Percentiles rank a stretch among this genome's conserved stretches.
These are phyloP conservation scores for Crithidia mellificae DNA, from an alignment of 208 protist genomes.

Conservation along the genomic window DNA sequence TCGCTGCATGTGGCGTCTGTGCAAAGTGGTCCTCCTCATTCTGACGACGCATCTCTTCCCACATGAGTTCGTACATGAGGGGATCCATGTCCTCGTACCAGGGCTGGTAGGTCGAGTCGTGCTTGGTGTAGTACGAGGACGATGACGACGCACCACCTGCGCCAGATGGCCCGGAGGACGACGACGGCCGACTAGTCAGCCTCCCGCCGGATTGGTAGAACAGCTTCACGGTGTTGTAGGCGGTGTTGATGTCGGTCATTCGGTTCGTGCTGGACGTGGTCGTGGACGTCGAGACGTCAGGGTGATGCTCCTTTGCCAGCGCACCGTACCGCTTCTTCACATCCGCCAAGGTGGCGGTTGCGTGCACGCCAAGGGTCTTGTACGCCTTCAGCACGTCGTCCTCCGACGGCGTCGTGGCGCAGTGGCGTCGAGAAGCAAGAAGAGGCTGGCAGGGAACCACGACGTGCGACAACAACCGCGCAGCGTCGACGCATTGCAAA, in stretches of 20 bases:
- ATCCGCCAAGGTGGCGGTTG: conserved; percentile 50
- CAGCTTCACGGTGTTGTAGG: conserved; percentile 73
- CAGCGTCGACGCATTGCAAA: not conserved
- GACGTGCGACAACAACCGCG: not conserved
- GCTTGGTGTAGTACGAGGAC: conserved; percentile 48
- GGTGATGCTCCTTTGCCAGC: conserved; percentile 90
- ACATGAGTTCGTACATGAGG: conserved; percentile 90
- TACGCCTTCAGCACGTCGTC: conserved; percentile 79
- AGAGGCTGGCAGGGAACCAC: not conserved
- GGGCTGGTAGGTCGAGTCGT: conserved; percentile 63
- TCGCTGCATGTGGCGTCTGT: conserved; percentile 26
- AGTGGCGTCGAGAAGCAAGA: conserved; percentile 2
- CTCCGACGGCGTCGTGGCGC: conserved; percentile 56
- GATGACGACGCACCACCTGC: conserved; percentile 11
- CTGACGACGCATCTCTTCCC: conserved; percentile 88
- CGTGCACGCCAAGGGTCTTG: conserved; percentile 63
- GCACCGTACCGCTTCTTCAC: conserved; percentile 84
- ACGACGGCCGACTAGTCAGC: conserved; percentile 19
- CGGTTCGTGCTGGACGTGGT: conserved; percentile 33
- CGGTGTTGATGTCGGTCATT: conserved; percentile 88
- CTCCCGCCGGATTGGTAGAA: conserved; percentile 68
- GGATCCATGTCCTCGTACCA: conserved; percentile 87
- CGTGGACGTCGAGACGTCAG: conserved; percentile 60
- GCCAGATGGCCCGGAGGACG: conserved; percentile 6
- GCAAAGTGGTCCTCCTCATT: conserved; percentile 48